Evolutionary conservation across 1,284 basidiomycete genomes (phyloP).

Genomic region (Trichosporon coremiiforme): DNA sequence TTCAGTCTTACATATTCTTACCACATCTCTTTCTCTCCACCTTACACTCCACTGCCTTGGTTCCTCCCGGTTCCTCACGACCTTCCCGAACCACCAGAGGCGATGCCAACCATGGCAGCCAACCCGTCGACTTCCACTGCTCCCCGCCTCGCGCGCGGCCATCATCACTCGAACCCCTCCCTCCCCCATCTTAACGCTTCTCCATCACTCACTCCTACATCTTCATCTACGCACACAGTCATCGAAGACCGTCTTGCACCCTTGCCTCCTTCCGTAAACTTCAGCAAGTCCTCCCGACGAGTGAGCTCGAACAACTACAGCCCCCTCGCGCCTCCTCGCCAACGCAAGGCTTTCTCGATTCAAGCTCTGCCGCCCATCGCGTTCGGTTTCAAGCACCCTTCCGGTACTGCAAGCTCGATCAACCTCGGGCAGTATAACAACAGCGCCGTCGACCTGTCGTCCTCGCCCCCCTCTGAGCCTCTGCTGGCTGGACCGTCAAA

Average conservation of each 20-base stretch:
- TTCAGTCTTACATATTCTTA: constrained; percentile 3
- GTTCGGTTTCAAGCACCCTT: constrained; percentile 12
- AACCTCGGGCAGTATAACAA: constrained; percentile 14
- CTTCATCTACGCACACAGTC: constrained; percentile 13
- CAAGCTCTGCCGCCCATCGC: constrained; percentile 1
- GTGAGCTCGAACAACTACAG: constrained; percentile 17
- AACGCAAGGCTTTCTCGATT: constrained; percentile 15
- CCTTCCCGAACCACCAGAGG: constrained; percentile 10
- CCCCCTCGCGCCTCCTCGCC: constrained; percentile 10
- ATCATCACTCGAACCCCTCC: constrained; percentile 15
- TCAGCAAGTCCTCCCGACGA: constrained; percentile 9
- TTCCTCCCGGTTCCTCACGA: constrained; percentile 14
- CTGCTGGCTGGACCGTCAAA: not conserved
- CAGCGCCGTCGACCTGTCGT: not conserved
- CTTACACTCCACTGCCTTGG: not conserved
- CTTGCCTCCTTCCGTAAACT: constrained; percentile 5
- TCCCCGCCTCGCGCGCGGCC: constrained; percentile 11
- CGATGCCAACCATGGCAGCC: constrained; percentile 9
- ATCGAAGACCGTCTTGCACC: constrained; percentile 13
- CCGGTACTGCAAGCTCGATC: constrained; percentile 1
- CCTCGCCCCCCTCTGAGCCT: constrained; percentile 12
- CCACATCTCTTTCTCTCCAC: not conserved
- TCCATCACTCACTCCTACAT: constrained; percentile 9
- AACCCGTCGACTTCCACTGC: not conserved
- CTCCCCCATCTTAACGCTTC: constrained; percentile 8